Conservation (phyloP, 495 filamentous ascomycete genomes). For the Podospora appendiculata region DNA sequence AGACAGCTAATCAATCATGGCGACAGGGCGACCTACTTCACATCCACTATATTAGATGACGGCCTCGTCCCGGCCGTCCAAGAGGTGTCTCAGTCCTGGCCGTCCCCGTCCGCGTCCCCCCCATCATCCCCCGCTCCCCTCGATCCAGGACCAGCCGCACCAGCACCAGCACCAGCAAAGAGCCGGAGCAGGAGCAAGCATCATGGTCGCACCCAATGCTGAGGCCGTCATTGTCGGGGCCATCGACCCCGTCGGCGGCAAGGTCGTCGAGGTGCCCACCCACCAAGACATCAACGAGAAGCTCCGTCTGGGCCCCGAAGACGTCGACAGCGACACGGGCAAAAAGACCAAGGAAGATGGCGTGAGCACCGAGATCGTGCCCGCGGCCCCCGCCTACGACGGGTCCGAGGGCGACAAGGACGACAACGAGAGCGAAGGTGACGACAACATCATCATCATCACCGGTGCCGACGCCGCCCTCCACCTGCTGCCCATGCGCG, state of each 20-base stretch:
- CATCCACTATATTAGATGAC: no score
- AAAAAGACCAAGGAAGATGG: background rate
- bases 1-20: no score
- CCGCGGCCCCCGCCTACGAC: background rate
- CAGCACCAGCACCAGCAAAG: no score
- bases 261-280: conserved; percentile 7
- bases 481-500: conserved; percentile 34
- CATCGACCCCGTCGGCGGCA: conserved; percentile 9
- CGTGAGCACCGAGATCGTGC: conserved; percentile 1
- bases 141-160: no score
- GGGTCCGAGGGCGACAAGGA: conserved; percentile 1
- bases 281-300: conserved; percentile 14
- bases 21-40: no score
- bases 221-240: conserved; percentile 7
- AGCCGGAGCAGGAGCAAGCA: no score
- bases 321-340: background rate
- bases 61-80: no score
- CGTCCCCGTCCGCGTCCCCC: no score
- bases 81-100: no score
- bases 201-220: background rate
- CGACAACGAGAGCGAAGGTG: conserved; percentile 22
- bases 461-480: conserved; percentile 15
- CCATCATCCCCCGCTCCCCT: no score
- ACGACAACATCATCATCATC: conserved; percentile 22
- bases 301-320: background rate